These are phyloP conservation scores for Penicillium angulare DNA, from an alignment of 495 filamentous ascomycete genomes.

Conservation along the genomic window DNA sequence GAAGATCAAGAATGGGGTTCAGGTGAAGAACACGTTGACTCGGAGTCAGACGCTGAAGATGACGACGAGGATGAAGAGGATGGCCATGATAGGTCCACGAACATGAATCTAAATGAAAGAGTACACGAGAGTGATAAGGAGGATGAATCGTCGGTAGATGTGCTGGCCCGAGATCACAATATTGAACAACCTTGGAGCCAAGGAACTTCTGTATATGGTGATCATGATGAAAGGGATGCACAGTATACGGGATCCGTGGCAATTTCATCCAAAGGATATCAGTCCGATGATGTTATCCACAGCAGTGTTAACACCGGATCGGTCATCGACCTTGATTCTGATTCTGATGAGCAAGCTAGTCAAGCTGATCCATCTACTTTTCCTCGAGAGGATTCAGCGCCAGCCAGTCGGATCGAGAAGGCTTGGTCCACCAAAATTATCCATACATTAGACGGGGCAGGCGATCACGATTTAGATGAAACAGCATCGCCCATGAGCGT, in stretches of 20 bases:
- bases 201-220: constrained; percentile 4
- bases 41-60: not conserved
- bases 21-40: too few species aligned
- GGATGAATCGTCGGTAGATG: constrained; percentile 17
- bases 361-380: not conserved
- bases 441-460: not conserved
- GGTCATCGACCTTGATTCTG: constrained; percentile 2
- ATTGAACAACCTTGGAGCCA: not conserved
- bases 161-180: constrained; percentile 6
- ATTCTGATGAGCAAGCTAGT: not conserved
- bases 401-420: not conserved
- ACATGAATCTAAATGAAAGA: constrained; percentile 11
- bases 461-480: not conserved
- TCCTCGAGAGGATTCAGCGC: not conserved
- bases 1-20: constrained; percentile 2
- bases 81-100: not conserved
- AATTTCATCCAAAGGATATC: not conserved
- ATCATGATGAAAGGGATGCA: not conserved
- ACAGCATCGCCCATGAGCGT: not conserved
- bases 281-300: not conserved
- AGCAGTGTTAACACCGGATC: not conserved
- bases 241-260: not conserved
- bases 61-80: constrained; percentile 7
- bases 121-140: constrained; percentile 18
- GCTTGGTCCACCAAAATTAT: not conserved